Evolutionary conservation across 202 grass and related monocot species (phyloP).

Genomic region (Miscanthus sacchariflorus): DNA sequence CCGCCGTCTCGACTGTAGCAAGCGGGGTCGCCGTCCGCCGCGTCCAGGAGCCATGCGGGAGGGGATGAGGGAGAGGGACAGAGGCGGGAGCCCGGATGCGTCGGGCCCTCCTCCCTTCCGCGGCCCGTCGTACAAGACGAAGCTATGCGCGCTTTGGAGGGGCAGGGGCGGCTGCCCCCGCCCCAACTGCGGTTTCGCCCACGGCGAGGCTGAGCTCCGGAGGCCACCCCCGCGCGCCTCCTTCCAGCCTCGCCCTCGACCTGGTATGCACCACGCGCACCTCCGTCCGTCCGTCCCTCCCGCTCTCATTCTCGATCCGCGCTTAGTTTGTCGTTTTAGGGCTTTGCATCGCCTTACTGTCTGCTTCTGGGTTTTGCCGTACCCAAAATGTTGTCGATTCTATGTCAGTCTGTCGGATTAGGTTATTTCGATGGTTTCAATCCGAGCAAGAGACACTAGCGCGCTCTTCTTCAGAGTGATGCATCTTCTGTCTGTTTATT

Average conservation of each 20-base stretch:
- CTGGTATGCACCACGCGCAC: conserved; percentile 20
- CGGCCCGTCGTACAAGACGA: conserved; percentile 81
- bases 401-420: not conserved
- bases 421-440: conserved; percentile 10
- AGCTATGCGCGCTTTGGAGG: conserved; percentile 76
- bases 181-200: conserved; percentile 75
- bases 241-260: conserved; percentile 40
- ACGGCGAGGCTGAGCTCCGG: conserved; percentile 77
- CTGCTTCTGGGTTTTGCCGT: not conserved
- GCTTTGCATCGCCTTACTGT: conserved; percentile 25
- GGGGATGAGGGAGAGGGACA: conserved; percentile 29
- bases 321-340: conserved; percentile 25
- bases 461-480: conserved; percentile 15
- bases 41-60: conserved; percentile 24
- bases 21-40: not conserved
- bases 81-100: conserved; percentile 27
- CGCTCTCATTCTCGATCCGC: conserved; percentile 19
- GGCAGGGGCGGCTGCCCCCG: conserved; percentile 62
- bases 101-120: conserved; percentile 44
- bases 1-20: conserved; percentile 5
- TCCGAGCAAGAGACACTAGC: not conserved
- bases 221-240: conserved; percentile 50
- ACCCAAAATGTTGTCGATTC: not conserved
- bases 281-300: not conserved
- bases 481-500: not conserved